Conservation (phyloP, 2,329 filamentous ascomycete genomes). For the Aurifilum marmelostoma region DNA sequence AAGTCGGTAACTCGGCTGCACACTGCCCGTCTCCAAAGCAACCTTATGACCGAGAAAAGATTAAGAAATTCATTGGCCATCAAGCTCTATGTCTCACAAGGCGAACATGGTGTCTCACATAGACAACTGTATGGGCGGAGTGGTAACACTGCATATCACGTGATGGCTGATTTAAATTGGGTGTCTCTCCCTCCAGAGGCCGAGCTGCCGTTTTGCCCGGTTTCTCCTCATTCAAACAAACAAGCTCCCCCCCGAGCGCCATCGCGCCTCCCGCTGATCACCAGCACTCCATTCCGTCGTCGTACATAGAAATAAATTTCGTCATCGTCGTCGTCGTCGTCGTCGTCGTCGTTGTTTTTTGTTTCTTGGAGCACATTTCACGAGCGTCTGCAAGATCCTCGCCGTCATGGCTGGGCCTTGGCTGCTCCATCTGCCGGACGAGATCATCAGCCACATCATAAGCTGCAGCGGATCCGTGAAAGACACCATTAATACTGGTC, state of each 20-base stretch:
- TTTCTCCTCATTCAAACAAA: not conserved
- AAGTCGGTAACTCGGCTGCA: too few relatives aligned
- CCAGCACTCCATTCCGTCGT: too few relatives aligned
- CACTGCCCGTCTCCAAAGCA: not conserved
- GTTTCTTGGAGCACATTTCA: not conserved
- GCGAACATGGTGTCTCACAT: not conserved
- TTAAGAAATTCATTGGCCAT: not conserved
- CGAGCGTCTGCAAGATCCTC: not conserved
- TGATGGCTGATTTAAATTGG: not conserved
- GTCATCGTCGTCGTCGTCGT: not conserved
- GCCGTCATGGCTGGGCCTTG: not conserved
- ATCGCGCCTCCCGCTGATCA: not conserved
- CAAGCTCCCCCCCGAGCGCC: not conserved
- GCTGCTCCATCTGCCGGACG: conserved; percentile 55
- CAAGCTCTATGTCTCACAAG: not conserved
- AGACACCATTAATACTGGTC: conserved; percentile 48
- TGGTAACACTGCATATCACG: not conserved
- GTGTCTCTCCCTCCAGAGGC: too few relatives aligned
- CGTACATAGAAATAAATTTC: too few relatives aligned
- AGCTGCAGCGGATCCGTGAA: conserved; percentile 38
- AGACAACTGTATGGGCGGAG: not conserved
- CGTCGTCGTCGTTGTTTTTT: not conserved
- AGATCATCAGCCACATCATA: conserved; percentile 64
- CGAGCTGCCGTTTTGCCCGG: not conserved
- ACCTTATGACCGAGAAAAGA: not conserved